Evolutionary conservation across 768 basidiomycete species (phyloP).

Genomic region (Pleurotus cornucopiae): DNA sequence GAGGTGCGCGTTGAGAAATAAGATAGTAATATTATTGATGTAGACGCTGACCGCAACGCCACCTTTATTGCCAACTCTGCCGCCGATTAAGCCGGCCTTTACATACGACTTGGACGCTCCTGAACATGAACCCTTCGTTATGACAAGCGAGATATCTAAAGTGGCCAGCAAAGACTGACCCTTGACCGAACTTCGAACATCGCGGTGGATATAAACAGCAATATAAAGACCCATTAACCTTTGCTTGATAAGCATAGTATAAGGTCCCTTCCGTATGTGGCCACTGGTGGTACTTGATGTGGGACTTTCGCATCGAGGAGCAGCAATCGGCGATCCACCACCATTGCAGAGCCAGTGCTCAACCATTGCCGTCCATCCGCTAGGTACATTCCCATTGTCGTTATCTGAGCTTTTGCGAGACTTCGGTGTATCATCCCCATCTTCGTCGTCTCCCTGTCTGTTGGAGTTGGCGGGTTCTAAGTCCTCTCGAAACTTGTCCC

Average conservation of each 20-base stretch:
- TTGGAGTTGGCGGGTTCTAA: constrained; percentile 19
- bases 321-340: constrained; percentile 23
- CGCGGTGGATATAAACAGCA: constrained; percentile 70
- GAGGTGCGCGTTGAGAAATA: constrained; percentile 90
- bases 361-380: constrained; percentile 73
- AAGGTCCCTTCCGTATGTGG: constrained; percentile 62
- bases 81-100: constrained; percentile 86
- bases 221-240: constrained; percentile 88
- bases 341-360: constrained; percentile 68
- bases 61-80: constrained; percentile 89
- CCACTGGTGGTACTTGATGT: constrained; percentile 17
- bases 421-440: constrained; percentile 27
- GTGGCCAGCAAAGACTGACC: constrained; percentile 30
- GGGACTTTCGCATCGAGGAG: constrained; percentile 5
- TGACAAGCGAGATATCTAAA: not conserved
- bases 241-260: constrained; percentile 83
- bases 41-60: constrained; percentile 89
- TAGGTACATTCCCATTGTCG: constrained; percentile 24
- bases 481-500: constrained; percentile 35
- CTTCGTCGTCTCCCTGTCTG: constrained; percentile 29
- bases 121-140: constrained; percentile 19
- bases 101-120: constrained; percentile 80
- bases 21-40: constrained; percentile 73
- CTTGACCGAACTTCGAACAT: constrained; percentile 58
- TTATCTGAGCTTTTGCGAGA: constrained; percentile 32